These are phyloP conservation scores for Pseudozyma tsukubaensis DNA, from an alignment of 1,284 basidiomycete genomes.

Conservation along the genomic window DNA sequence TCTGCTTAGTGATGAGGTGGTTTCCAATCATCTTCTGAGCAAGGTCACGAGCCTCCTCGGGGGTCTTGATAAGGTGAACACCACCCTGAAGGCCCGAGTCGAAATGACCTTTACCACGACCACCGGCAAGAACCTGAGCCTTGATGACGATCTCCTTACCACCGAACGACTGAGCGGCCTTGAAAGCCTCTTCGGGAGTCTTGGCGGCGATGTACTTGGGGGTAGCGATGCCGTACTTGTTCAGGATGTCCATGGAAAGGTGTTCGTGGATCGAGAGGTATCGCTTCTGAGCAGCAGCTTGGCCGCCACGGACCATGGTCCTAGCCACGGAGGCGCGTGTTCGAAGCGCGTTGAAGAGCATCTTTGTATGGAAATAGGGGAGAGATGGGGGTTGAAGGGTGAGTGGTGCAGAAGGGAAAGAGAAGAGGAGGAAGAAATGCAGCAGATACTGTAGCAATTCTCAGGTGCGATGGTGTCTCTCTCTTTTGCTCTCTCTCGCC, in stretches of 20 bases:
- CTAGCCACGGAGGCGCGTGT: constrained; percentile 54
- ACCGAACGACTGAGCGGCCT: constrained; percentile 88
- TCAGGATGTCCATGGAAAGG: constrained; percentile 93
- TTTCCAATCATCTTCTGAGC: constrained; percentile 94
- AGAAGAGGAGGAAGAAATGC: not conserved
- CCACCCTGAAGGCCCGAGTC: constrained; percentile 96
- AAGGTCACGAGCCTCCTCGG: constrained; percentile 86
- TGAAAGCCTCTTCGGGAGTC: constrained; percentile 87
- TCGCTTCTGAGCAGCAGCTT: constrained; percentile 77
- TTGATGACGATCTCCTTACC: constrained; percentile 76
- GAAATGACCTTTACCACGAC: constrained; percentile 97
- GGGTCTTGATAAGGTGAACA: constrained; percentile 94
- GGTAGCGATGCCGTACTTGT: constrained; percentile 98
- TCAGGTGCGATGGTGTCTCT: not conserved
- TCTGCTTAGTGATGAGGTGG: constrained; percentile 98
- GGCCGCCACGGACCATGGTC: constrained; percentile 49
- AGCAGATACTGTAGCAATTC: not conserved
- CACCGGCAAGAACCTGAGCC: constrained; percentile 98
- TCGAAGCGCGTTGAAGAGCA: constrained; percentile 58
- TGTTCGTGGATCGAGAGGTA: constrained; percentile 98
- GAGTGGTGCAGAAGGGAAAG: constrained; percentile 4
- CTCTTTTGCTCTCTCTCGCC: not conserved
- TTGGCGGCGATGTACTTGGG: constrained; percentile 90
- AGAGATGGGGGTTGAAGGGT: constrained; percentile 4
- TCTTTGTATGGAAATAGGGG: constrained; percentile 6